These are phyloP conservation scores for Pseudotulostoma volvatum DNA, from an alignment of 495 filamentous ascomycete genomes.

Conservation along the genomic window DNA sequence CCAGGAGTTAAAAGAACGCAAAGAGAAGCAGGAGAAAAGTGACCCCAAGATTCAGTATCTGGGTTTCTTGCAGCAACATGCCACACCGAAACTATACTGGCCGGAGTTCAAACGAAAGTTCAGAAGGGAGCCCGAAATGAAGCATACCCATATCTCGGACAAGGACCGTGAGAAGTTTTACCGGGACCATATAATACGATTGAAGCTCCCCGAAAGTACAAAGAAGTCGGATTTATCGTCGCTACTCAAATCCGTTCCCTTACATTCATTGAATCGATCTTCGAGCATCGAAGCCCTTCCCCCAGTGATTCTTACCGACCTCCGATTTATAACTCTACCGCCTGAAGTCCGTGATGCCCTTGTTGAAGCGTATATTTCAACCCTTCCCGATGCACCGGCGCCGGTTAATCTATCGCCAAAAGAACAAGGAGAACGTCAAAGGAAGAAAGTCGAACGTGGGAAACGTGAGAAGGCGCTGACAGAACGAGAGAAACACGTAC, in stretches of 20 bases:
- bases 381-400: constrained; percentile 49
- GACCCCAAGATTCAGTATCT: constrained; percentile 79
- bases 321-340: constrained; percentile 71
- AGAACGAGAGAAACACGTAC: constrained; percentile 55
- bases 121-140: constrained; percentile 67
- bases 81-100: constrained; percentile 88
- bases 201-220: constrained; percentile 58
- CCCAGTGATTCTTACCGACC: constrained; percentile 48
- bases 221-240: constrained; percentile 64
- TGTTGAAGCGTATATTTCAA: constrained; percentile 59
- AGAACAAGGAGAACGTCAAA: constrained; percentile 43
- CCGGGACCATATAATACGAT: constrained; percentile 64
- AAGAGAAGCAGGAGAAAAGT: constrained; percentile 60
- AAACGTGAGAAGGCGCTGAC: constrained; percentile 59
- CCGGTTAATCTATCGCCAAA: constrained; percentile 30
- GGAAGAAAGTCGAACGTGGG: constrained; percentile 44
- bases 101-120: constrained; percentile 88
- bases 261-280: constrained; percentile 47
- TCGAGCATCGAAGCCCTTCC: constrained; percentile 51
- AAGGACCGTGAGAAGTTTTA: constrained; percentile 87
- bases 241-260: constrained; percentile 55
- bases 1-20: constrained; percentile 48
- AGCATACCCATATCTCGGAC: constrained; percentile 54
- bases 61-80: constrained; percentile 61
- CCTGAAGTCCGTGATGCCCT: constrained; percentile 51